These are phyloP conservation scores for Pythium utonaiense DNA, from an alignment of 352 stramenopile genomes.

Conservation along the genomic window DNA sequence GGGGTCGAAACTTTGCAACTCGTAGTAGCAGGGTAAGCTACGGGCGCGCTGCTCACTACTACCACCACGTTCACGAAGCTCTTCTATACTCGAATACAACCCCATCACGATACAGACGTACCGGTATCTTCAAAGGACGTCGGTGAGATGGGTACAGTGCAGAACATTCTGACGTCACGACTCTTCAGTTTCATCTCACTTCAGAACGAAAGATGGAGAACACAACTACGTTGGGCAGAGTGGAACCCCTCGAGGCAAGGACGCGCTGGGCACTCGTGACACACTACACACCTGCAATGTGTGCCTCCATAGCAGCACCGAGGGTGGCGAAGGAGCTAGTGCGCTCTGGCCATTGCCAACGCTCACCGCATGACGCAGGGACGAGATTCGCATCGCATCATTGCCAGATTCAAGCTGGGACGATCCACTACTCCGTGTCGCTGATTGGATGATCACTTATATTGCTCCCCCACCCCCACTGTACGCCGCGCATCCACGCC, in stretches of 20 bases:
- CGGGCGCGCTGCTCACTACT: too few species aligned
- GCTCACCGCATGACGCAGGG: conserved; percentile 19
- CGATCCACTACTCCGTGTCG: not conserved
- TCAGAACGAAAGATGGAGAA: not conserved
- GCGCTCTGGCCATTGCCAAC: not conserved
- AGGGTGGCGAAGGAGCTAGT: not conserved
- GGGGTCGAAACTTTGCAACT: too few species aligned
- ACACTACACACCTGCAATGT: too few species aligned
- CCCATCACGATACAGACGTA: too few species aligned
- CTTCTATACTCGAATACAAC: too few species aligned
- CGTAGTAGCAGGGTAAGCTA: too few species aligned
- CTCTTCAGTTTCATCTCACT: not conserved
- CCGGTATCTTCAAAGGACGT: not conserved
- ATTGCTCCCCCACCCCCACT: conserved; percentile 5
- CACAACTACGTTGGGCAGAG: too few species aligned
- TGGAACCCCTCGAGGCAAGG: too few species aligned
- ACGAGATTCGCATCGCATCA: conserved; percentile 25
- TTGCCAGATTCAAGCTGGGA: conserved; percentile 27
- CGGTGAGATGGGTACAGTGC: not conserved
- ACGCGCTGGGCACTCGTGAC: too few species aligned
- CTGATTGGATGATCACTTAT: conserved; percentile 13
- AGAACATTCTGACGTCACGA: conserved; percentile 1
- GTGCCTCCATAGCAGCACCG: not conserved
- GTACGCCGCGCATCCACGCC: not conserved
- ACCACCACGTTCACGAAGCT: too few species aligned